Base-by-base conservation (phyloP, 2,329 filamentous ascomycete species). In the Teratosphaeria zuluensis region DNA sequence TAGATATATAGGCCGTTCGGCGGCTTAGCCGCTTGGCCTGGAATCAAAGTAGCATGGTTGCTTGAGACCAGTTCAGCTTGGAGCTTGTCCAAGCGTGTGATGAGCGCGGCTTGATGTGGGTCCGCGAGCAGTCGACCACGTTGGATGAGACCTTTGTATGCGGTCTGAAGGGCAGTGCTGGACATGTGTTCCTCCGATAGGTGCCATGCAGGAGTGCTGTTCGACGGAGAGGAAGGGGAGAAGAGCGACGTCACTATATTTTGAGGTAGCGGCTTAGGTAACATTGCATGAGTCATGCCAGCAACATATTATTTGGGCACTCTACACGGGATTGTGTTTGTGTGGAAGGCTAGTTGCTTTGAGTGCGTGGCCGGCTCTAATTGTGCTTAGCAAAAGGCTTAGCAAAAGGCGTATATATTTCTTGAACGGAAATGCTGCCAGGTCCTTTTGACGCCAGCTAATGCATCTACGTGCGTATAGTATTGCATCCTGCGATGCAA, bases 1-100 rank as follows among this genome's bases (percentile, higher is more conserved):
- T 89, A 88, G 0, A 92, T 78, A 64, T 91, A 84, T 24, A 92
- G 75, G 0, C 88, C 88, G 6, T 21, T 48, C 4, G 42, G 42
- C 16, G 42, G n/a, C 19, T 3, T 21, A 8, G 42, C 16, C 42
- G 42, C 16, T 8, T 19, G 42, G 19, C 42, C 42, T 48, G 42
- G 42, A 21, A 48, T 21, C 4, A 48, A 48, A 19, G 42, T 21
- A 19, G 19, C 42, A 48, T 48, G 19, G 42, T 21, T 48, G 42
- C 42, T 21, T 8, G 42, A 48, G 16, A 11, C 16, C 16, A 48
- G 42, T 11, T 48, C 42, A 11, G 42, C 42, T 48, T 48, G 42
- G 42, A 48, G 42, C 42, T 48, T n/a, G n/a, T 48, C 42, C 42
- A 48, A 9, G 42, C 42, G 42, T 6, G 42, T 48, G 16, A 48